phyloP scores from a whole-genome alignment of 225 moss, liverwort and hornwort species.

The Marchantia polymorpha region DNA sequence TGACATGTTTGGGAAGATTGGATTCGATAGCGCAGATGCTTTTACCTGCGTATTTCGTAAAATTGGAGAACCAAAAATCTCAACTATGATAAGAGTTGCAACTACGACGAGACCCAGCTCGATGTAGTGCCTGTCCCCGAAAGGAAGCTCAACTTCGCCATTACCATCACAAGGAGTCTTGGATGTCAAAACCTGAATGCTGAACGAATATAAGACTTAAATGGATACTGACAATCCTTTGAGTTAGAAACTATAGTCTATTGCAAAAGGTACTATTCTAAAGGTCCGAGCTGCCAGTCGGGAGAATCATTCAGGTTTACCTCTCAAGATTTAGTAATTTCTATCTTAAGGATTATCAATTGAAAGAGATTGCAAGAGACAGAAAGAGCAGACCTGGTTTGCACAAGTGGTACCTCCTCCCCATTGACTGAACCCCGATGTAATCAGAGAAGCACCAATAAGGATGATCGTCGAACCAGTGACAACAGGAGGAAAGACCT shows the following conservation, averaged over 20 bases:
- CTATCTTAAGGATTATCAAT: too few species aligned
- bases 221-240: not conserved
- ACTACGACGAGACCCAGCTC: conserved; percentile 83
- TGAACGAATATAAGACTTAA: not conserved
- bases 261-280: too few species aligned
- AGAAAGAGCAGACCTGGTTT: conserved; percentile 48
- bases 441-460: conserved; percentile 64
- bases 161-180: conserved; percentile 57
- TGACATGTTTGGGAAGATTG: not conserved
- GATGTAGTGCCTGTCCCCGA: conserved; percentile 64
- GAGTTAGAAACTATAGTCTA: not conserved
- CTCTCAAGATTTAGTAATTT: too few species aligned
- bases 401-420: conserved; percentile 75
- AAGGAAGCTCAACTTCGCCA: conserved; percentile 68
- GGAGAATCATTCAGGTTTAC: too few species aligned
- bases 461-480: conserved; percentile 83
- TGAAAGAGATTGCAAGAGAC: not conserved
- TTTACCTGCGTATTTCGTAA: conserved; percentile 69
- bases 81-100: conserved; percentile 58
- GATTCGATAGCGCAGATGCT: not conserved
- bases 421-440: conserved; percentile 73
- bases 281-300: too few species aligned
- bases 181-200: conserved; percentile 60
- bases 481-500: conserved; percentile 88
- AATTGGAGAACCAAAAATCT: conserved; percentile 86